Base-by-base conservation (phyloP, 164 flowering plant species). In the Echeveria elegans region DNA sequence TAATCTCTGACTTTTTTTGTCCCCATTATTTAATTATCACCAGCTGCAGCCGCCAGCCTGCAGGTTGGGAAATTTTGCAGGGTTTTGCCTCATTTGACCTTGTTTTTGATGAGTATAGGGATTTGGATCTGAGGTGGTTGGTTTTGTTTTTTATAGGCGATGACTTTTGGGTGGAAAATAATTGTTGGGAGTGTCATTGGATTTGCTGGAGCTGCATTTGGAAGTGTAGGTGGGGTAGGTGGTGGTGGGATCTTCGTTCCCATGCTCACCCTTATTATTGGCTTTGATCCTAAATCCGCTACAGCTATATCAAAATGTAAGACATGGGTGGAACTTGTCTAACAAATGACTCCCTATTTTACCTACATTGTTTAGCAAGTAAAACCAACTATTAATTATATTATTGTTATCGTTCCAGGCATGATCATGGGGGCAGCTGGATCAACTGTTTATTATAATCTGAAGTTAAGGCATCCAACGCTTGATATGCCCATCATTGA, bases 371-470 rank as follows among this genome's bases (percentile, higher is more conserved):
- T 34, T 3, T 23, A 23, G 56, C 26, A 50, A n/a, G 56, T 50
- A 26, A 8, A 53, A 5, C 8, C 24, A 23, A 53, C 11, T 12
- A 56, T n/a, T n/a, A n/a, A n/a, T n/a, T n/a, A n/a, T n/a, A 11
- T 26, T 53, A 37, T 3, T 34, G 10, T 47, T 4, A 24, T 30
- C 38, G 37, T 68, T 65, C 80, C 80, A 83, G 86, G 84, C 69
- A 85, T 85, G 89, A 81, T 85, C 34, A 83, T 81, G 77, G 89
- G 88, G 28, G 85, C 78, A 16, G 83, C 88, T 1, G 82, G 67
- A 14, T 72, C 88, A 26, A 72, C 86, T 0, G 87, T 83, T 9
- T 79, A 73, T 68, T 83, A 77, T 73, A 85, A 85, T 71, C 70
- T 83, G 43, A 74, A 68, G 68, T 72, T 70, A 19, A 73, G 76